Percentiles rank a stretch among this genome's conserved stretches.
phyloP scores from a whole-genome alignment of 2,329 filamentous ascomycete species.

The Penicillium sp. region DNA sequence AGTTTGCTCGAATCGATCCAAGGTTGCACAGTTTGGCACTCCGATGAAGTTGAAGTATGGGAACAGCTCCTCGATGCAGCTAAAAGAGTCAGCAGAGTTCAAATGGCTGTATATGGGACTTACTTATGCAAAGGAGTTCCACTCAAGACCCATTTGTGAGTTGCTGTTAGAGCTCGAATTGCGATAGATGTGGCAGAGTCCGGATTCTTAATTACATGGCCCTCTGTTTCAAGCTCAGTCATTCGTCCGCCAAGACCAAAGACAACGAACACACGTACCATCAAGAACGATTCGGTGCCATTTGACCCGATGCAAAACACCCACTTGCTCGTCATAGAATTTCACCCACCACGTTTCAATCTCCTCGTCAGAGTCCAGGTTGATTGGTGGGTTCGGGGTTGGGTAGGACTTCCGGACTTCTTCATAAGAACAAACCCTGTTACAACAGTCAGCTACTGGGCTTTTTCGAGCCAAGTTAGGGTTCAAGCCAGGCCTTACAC shows the following conservation, averaged over 20 bases:
- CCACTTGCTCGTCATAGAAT: conserved; percentile 33
- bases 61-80: conserved; percentile 46
- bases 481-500: conserved; percentile 26
- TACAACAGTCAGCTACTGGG: conserved; percentile 8
- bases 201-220: conserved; percentile 47
- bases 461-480: not conserved
- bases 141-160: conserved; percentile 48
- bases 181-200: conserved; percentile 43
- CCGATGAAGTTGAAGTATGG: conserved; percentile 47
- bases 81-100: conserved; percentile 16
- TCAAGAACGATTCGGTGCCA: conserved; percentile 51
- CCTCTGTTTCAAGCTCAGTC: conserved; percentile 30
- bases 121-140: conserved; percentile 51
- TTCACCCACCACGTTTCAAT: conserved; percentile 35
- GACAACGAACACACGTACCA: conserved; percentile 32
- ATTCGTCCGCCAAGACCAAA: not conserved
- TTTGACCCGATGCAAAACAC: conserved; percentile 43
- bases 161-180: conserved; percentile 42
- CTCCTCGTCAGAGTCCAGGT: conserved; percentile 24
- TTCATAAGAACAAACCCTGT: conserved; percentile 47
- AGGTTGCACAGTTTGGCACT: conserved; percentile 36
- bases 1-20: conserved; percentile 33
- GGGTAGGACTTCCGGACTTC: conserved; percentile 46
- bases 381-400: conserved; percentile 26
- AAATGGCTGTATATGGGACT: conserved; percentile 14